A percentile compares a stretch with the other conserved stretches of the same genome.
Conservation (phyloP, 495 filamentous ascomycete genomes). For the Xylaria palmicola region DNA sequence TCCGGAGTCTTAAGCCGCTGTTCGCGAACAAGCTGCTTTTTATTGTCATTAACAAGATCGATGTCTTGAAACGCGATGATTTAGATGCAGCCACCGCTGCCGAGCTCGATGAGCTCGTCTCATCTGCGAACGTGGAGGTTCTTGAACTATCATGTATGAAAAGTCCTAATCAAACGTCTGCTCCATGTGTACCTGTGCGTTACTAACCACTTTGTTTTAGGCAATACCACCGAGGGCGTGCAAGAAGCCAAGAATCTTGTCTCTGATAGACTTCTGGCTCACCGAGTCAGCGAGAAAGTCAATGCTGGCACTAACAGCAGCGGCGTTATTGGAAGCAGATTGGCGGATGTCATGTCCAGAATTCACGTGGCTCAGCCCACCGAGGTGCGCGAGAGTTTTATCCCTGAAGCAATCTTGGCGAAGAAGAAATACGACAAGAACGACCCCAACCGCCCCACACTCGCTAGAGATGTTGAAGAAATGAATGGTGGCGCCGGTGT, state of each 20-base stretch:
- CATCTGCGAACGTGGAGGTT: slow-evolving; percentile 84
- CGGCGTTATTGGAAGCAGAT: slow-evolving; percentile 69
- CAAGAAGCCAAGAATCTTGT: slow-evolving; percentile 92
- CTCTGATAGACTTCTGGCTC: slow-evolving; percentile 88
- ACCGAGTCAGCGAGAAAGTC: slow-evolving; percentile 90
- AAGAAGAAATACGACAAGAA: slow-evolving; percentile 85
- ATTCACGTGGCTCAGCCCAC: slow-evolving; percentile 95
- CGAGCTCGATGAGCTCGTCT: slow-evolving; percentile 74
- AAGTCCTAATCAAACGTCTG: slow-evolving; percentile 3
- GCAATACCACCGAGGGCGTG: slow-evolving; percentile 86
- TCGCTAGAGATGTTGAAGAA: slow-evolving; percentile 86
- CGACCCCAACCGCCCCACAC: slow-evolving; percentile 73
- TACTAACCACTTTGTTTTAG: slow-evolving; percentile 5
- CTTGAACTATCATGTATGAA: slow-evolving; percentile 75
- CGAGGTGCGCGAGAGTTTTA: slow-evolving; percentile 75
- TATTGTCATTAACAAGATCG: slow-evolving; percentile 97
- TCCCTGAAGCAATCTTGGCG: slow-evolving; percentile 79
- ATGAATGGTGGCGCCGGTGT: slow-evolving; percentile 94
- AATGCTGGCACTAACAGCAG: slow-evolving; percentile 79
- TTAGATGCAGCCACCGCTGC: slow-evolving; percentile 77
- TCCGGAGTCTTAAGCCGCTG: slow-evolving; percentile 91
- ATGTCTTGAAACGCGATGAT: slow-evolving; percentile 83
- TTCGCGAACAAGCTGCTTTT: slow-evolving; percentile 98
- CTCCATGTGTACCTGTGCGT: neutral
- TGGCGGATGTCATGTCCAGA: slow-evolving; percentile 84